Percentiles rank a stretch among this genome's conserved stretches.
Conservation (phyloP, 768 basidiomycete species). For the Suillus bovinus region DNA sequence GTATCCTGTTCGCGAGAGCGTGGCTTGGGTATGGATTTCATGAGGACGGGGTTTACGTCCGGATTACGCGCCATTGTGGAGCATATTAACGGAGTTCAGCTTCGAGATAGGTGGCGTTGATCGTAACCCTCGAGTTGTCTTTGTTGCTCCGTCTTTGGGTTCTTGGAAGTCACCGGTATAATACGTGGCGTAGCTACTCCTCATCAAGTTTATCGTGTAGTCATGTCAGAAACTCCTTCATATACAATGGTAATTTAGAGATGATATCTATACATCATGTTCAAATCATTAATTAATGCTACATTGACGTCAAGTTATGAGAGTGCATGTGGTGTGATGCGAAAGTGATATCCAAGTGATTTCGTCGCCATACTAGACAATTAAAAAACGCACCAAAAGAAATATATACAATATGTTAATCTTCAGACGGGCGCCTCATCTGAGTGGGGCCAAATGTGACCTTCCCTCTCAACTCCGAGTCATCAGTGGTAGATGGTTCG, state of each 20-base stretch:
- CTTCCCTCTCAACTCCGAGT: conserved; percentile 17
- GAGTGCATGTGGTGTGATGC: not conserved
- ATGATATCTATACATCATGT: not conserved
- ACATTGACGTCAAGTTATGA: conserved; percentile 1
- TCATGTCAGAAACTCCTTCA: not conserved
- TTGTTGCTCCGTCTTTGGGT: conserved; percentile 39
- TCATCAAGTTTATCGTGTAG: not conserved
- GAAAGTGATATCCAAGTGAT: not conserved
- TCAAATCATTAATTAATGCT: conserved; percentile 5
- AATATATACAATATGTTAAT: not conserved
- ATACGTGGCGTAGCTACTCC: conserved; percentile 29
- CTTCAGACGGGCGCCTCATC: conserved; percentile 7
- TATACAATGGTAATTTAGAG: not conserved
- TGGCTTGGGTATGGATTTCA: conserved; percentile 82
- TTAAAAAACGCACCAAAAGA: not conserved
- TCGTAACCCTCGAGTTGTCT: conserved; percentile 21
- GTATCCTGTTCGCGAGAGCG: conserved; percentile 64
- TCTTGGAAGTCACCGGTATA: conserved; percentile 38
- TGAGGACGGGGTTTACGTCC: conserved; percentile 72
- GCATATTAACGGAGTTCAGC: conserved; percentile 30
- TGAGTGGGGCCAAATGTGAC: conserved; percentile 22
- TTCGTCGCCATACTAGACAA: not conserved
- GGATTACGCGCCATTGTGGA: conserved; percentile 38
- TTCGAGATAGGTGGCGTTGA: conserved; percentile 44
- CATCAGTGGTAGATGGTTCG: conserved; percentile 14